A percentile compares a stretch with the other conserved stretches of the same genome.
Conservation (phyloP, 495 filamentous ascomycete genomes). For the Daldinia grandis region DNA sequence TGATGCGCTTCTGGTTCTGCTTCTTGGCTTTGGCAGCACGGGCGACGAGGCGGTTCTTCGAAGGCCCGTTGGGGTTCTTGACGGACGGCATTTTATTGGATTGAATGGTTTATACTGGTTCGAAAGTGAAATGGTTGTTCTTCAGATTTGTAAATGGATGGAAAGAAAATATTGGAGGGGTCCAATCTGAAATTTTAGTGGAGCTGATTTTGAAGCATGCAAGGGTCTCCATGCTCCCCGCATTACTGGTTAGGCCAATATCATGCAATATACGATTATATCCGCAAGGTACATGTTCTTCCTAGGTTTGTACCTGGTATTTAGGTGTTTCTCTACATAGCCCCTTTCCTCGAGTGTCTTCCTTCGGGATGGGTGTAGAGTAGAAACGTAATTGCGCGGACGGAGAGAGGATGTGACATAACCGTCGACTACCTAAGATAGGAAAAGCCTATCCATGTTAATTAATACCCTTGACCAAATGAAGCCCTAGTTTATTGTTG, state of each 20-base stretch:
- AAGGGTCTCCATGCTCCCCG: background rate
- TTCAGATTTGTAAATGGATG: background rate
- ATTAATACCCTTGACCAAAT: background rate
- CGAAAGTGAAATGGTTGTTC: background rate
- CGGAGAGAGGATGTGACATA: background rate
- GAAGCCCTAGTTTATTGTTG: background rate
- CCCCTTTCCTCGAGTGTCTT: background rate
- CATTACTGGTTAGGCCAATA: background rate
- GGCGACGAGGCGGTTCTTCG: slow-evolving; percentile 52
- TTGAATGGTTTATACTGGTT: background rate
- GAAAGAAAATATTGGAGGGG: background rate
- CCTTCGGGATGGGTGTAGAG: background rate
- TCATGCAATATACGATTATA: no score
- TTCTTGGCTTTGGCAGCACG: slow-evolving; percentile 46
- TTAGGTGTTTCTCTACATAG: background rate
- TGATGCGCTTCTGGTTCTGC: slow-evolving; percentile 37
- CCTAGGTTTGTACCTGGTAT: no score
- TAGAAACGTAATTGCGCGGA: background rate
- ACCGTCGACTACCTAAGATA: background rate
- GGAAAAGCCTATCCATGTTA: background rate
- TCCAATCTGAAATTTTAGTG: slow-evolving; percentile 18
- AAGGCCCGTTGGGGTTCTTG: slow-evolving; percentile 59
- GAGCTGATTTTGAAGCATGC: background rate
- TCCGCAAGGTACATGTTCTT: background rate
- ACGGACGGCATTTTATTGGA: slow-evolving; percentile 49